Percentiles rank a stretch among this genome's conserved stretches.
phyloP scores from a whole-genome alignment of 2,329 filamentous ascomycete species.

The Xenoacremonium recifei region DNA sequence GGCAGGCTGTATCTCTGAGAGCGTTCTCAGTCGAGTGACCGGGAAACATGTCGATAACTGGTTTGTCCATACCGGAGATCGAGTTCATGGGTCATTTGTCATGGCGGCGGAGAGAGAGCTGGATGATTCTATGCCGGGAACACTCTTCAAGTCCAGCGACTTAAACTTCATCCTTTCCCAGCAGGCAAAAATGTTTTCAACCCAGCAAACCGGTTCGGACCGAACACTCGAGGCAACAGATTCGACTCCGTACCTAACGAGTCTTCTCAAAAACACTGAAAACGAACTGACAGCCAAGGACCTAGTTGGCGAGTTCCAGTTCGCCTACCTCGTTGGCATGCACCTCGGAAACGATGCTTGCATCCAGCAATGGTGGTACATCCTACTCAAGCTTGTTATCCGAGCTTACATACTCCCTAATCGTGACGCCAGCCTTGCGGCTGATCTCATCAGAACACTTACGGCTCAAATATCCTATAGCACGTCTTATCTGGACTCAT shows the following conservation, averaged over 20 bases:
- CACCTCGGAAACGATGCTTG: slow-evolving; percentile 58
- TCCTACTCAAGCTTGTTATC: slow-evolving; percentile 50
- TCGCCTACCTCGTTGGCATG: slow-evolving; percentile 57
- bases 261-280: slow-evolving; percentile 33
- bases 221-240: slow-evolving; percentile 46
- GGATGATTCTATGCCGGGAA: slow-evolving; percentile 35
- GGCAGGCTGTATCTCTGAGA: slow-evolving; percentile 45
- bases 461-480: slow-evolving; percentile 56
- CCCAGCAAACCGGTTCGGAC: slow-evolving; percentile 33
- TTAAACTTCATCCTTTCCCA: slow-evolving; percentile 50
- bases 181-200: slow-evolving; percentile 40
- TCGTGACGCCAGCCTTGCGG: slow-evolving; percentile 43
- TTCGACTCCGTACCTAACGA: slow-evolving; percentile 46
- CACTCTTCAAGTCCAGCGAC: slow-evolving; percentile 35
- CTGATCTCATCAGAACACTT: slow-evolving; percentile 47
- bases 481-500: slow-evolving; percentile 45
- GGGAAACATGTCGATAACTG: slow-evolving; percentile 42
- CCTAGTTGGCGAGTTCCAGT: slow-evolving; percentile 59
- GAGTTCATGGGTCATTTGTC: slow-evolving; percentile 42
- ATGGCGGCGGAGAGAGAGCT: slow-evolving; percentile 40
- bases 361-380: slow-evolving; percentile 61
- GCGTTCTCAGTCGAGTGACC: slow-evolving; percentile 47
- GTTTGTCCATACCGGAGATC: slow-evolving; percentile 54
- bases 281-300: slow-evolving; percentile 35
- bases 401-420: slow-evolving; percentile 46